These are phyloP conservation scores for Xerocomus nothofagi DNA, from an alignment of 1,284 basidiomycete genomes.

Conservation along the genomic window DNA sequence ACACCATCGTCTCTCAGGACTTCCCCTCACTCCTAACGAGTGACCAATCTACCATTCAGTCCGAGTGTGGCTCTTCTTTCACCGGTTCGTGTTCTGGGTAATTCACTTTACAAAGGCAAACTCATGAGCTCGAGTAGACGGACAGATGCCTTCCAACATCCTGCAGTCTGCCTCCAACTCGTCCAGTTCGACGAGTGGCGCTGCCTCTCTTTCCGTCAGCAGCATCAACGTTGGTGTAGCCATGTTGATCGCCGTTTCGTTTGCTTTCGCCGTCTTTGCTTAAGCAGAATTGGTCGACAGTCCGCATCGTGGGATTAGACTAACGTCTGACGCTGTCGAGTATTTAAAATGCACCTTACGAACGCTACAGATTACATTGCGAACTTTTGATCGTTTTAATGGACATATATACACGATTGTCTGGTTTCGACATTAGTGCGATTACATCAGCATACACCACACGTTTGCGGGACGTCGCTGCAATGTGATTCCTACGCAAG, in stretches of 20 bases:
- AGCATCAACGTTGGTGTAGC: conserved; percentile 24
- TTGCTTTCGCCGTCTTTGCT: conserved; percentile 38
- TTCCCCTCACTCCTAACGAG: conserved; percentile 32
- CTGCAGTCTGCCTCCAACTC: conserved; percentile 37
- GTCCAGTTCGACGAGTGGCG: conserved; percentile 30
- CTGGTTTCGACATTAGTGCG: neutral
- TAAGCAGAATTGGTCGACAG: conserved; percentile 17
- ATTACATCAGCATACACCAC: conserved; percentile 27
- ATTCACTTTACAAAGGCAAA: neutral
- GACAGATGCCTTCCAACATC: conserved; percentile 39
- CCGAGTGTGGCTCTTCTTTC: conserved; percentile 45
- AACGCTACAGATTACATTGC: neutral
- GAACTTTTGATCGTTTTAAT: neutral
- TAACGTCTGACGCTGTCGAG: neutral
- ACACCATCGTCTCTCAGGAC: conserved; percentile 35
- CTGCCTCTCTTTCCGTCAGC: conserved; percentile 23
- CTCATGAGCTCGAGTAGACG: conserved; percentile 35
- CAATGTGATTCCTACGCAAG: neutral
- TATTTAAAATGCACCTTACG: neutral
- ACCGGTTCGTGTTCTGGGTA: conserved; percentile 35
- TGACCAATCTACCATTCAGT: conserved; percentile 19
- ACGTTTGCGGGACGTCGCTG: neutral
- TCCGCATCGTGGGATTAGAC: neutral
- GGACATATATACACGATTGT: neutral
- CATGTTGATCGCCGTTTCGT: conserved; percentile 34